These are phyloP conservation scores for Phytophthora ramorum DNA, from an alignment of 352 stramenopile species.

Conservation along the genomic window DNA sequence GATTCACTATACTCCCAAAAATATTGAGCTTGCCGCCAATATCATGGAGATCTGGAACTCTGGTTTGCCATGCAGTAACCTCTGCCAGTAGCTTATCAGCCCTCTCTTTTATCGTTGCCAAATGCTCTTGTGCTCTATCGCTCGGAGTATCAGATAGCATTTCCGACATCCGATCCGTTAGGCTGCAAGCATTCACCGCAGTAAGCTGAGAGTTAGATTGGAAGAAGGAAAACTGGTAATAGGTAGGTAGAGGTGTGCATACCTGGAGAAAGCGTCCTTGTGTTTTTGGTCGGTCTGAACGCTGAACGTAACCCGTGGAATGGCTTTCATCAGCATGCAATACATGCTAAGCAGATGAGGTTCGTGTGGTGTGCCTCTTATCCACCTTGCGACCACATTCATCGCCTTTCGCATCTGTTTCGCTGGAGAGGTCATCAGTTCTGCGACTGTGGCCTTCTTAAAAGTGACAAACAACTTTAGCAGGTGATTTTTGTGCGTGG, in stretches of 20 bases:
- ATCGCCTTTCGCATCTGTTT: not conserved
- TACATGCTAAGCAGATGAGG: not conserved
- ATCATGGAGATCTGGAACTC: not conserved
- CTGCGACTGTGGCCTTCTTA: not conserved
- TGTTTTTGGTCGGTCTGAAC: not conserved
- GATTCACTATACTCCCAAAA: not conserved
- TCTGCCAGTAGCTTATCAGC: not conserved
- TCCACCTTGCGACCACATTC: not conserved
- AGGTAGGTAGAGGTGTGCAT: not conserved
- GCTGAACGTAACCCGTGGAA: not conserved
- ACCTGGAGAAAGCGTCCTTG: not conserved
- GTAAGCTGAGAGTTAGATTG: not conserved
- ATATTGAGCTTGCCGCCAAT: not conserved
- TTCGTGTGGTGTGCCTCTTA: not conserved
- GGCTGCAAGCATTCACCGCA: not conserved
- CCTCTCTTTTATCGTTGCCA: not conserved
- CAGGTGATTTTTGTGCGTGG: not conserved
- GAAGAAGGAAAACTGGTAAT: not conserved
- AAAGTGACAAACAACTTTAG: not conserved
- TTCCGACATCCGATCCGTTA: not conserved
- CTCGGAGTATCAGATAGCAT: not conserved
- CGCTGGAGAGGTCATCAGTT: not conserved
- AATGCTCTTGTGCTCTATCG: not conserved
- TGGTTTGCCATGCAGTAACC: not conserved
- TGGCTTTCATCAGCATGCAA: not conserved